Conservation (phyloP, 2,329 filamentous ascomycete species). For the Neopestalotiopsis sp. region DNA sequence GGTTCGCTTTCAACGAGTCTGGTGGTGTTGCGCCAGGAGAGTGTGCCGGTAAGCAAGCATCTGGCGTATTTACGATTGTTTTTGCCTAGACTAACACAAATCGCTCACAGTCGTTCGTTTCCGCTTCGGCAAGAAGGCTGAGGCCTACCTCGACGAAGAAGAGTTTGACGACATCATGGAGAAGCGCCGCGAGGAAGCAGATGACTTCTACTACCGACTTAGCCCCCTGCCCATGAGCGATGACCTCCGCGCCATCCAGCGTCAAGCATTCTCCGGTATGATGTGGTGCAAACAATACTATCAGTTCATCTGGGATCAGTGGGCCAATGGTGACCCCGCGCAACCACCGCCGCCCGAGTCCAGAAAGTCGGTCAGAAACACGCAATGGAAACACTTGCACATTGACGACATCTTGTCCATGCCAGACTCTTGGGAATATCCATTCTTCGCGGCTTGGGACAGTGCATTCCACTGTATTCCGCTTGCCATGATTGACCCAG, state of each 20-base stretch:
- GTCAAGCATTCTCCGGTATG: slow-evolving; percentile 94
- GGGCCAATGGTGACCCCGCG: slow-evolving; percentile 90
- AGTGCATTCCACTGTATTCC: slow-evolving; percentile 97
- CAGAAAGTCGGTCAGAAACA: slow-evolving; percentile 82
- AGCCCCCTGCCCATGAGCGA: slow-evolving; percentile 93
- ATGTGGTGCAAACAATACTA: slow-evolving; percentile 99
- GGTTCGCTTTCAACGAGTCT: slow-evolving; percentile 90
- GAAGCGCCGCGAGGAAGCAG: slow-evolving; percentile 83
- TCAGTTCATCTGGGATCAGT: slow-evolving; percentile 96
- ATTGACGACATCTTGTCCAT: slow-evolving; percentile 95
- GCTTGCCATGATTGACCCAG: slow-evolving; percentile 94
- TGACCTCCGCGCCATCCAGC: slow-evolving; percentile 91
- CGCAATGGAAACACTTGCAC: slow-evolving; percentile 92
- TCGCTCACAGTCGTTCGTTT: slow-evolving; percentile 79
- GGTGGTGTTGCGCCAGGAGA: slow-evolving; percentile 88
- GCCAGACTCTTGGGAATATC: slow-evolving; percentile 99
- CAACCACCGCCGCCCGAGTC: slow-evolving; percentile 84
- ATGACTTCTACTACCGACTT: slow-evolving; percentile 94
- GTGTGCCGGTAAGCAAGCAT: slow-evolving; percentile 77
- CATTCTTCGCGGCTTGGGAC: slow-evolving; percentile 97
- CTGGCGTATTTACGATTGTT: slow-evolving; percentile 39
- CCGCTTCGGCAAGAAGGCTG: slow-evolving; percentile 76
- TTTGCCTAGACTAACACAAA: neutral
- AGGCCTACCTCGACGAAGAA: slow-evolving; percentile 88
- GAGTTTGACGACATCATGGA: slow-evolving; percentile 91